Base-by-base conservation (phyloP, 108 stramenopile genomes). In the Nitzschia sp. region DNA sequence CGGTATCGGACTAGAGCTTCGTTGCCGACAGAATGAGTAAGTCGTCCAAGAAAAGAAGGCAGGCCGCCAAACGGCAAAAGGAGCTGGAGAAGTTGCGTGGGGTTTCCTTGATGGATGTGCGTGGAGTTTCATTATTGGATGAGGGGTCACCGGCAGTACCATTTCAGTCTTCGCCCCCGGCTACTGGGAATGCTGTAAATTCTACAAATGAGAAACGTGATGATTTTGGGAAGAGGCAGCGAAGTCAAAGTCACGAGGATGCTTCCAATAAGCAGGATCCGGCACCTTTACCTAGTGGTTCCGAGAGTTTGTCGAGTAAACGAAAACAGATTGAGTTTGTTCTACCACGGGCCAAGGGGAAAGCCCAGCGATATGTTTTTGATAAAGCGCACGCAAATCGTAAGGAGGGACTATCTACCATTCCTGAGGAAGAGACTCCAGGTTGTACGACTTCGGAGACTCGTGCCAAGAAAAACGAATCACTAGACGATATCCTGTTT, bases 241-340 rank as follows among this genome's bases (percentile, higher is more conserved):
- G 21, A 21, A 19, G 4, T n/a, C 21, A 16, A 50, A 50, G 13
- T 22, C 48, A 50, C 19, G 38, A 9, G 9, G 38, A 41, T 41
- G 13, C 38, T 9, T 6, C 38, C 13, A 41, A 41, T 41, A 41
- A 41, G 38, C 38, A 41, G 38, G 38, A 41, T 41, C 38, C 38
- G 38, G 9, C 13, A 6, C 38, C 38, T 41, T 41, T 41, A 6
- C 8, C 9, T n/a, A 50, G 13, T 21, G 19, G 9, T 11, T 22
- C 48, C 48, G 48, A 50, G 8, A n/a, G 48, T 21, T 50, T 50
- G 19, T 50, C 48, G 13, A 50, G 4, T 21, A 16, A 50, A 21
- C 48, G 55, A 33, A 60, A 65, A 48, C 75, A 61, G 32, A 41
- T 76, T 23, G 75, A 69, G 23, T 76, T 76, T 65, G 75, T 76